Evolutionary conservation across 805 yeast genomes (phyloP).

Genomic region (Nematodospora valgi): DNA sequence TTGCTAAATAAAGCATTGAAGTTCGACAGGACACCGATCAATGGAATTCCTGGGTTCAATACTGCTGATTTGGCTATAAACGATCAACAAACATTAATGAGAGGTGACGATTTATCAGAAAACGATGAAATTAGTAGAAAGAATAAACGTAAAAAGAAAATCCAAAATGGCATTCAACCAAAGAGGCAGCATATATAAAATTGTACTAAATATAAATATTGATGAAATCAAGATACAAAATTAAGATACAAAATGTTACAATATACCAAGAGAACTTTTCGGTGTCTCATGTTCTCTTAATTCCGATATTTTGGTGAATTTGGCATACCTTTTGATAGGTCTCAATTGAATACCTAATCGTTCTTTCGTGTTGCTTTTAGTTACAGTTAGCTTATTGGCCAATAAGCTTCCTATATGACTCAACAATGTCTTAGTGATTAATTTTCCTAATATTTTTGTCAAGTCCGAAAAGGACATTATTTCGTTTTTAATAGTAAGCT

Average conservation of each 20-base stretch:
- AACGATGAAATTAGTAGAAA: constrained; percentile 35
- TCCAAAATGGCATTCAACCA: constrained; percentile 30
- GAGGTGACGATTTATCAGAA: constrained; percentile 40
- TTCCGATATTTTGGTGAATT: constrained; percentile 15
- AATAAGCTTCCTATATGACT: constrained; percentile 35
- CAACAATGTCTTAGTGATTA: constrained; percentile 28
- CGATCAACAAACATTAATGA: constrained; percentile 40
- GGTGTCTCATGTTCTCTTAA: constrained; percentile 1
- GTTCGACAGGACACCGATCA: constrained; percentile 61
- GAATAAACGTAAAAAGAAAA: constrained; percentile 36
- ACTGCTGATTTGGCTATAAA: constrained; percentile 62
- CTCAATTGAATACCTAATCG: neutral
- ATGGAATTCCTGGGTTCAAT: constrained; percentile 78
- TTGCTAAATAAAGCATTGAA: constrained; percentile 47
- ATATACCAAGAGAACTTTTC: too few species aligned
- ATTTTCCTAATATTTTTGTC: constrained; percentile 28
- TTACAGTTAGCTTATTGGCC: constrained; percentile 27
- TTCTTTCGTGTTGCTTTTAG: constrained; percentile 7
- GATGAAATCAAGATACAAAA: too few species aligned
- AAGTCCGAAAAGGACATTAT: constrained; percentile 35
- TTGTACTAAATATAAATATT: neutral
- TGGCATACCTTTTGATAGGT: constrained; percentile 14
- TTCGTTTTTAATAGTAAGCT: constrained; percentile 24
- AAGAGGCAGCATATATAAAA: constrained; percentile 34
- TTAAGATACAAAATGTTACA: too few species aligned